These are phyloP conservation scores for Alopecurus myosuroides DNA, from an alignment of 176 grass and related monocot species.

Conservation along the genomic window DNA sequence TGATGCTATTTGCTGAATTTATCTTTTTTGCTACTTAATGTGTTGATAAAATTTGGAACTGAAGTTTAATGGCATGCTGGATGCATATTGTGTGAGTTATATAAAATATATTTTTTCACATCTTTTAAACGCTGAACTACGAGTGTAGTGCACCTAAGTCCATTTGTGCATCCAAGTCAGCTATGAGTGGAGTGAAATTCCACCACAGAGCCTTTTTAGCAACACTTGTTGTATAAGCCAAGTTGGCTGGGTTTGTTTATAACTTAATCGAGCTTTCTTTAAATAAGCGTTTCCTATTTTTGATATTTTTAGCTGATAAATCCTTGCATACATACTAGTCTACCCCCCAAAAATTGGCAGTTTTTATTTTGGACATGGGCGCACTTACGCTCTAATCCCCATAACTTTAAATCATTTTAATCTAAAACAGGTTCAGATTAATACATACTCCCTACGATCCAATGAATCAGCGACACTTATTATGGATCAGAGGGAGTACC, in stretches of 20 bases:
- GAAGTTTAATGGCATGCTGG: neutral
- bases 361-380: neutral
- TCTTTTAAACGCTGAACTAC: neutral
- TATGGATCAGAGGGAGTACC: too few relatives aligned
- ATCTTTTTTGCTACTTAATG: neutral
- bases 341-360: neutral
- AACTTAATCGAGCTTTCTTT: neutral
- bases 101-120: neutral
- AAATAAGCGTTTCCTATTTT: neutral
- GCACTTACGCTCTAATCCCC: neutral
- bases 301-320: neutral
- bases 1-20: neutral
- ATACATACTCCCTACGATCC: neutral
- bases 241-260: neutral
- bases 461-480: too few relatives aligned
- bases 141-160: neutral
- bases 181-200: neutral
- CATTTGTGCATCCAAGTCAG: neutral
- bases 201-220: neutral
- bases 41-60: neutral
- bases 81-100: neutral
- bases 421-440: neutral
- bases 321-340: neutral
- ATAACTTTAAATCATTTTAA: neutral
- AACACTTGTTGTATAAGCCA: neutral